Percentiles rank a stretch among this genome's conserved stretches.
Conservation (phyloP, 495 filamentous ascomycete species). For the Tirmania nivea region DNA sequence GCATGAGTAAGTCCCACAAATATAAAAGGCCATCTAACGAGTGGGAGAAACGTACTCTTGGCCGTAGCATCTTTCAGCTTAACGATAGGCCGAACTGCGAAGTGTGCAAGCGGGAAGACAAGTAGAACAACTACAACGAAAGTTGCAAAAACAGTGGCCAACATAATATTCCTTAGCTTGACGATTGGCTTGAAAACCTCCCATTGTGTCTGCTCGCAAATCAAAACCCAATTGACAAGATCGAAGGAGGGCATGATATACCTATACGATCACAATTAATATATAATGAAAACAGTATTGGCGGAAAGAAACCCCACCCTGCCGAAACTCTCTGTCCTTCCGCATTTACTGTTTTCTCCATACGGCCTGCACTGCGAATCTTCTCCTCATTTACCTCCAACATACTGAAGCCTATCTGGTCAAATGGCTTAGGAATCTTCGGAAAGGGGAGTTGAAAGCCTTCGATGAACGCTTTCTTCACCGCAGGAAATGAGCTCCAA, state of each 20-base stretch:
- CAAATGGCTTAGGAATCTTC: neutral
- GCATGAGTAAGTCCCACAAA: too few species aligned
- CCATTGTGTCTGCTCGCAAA: slow-evolving; percentile 50
- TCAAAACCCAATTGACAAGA: slow-evolving; percentile 56
- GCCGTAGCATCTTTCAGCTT: slow-evolving; percentile 55
- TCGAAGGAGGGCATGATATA: slow-evolving; percentile 8
- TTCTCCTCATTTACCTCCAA: slow-evolving; percentile 4
- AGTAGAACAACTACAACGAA: slow-evolving; percentile 44
- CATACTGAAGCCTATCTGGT: neutral
- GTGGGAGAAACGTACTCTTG: slow-evolving; percentile 34
- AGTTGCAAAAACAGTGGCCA: slow-evolving; percentile 70
- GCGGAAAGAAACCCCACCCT: slow-evolving; percentile 30
- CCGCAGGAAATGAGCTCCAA: neutral
- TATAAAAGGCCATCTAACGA: too few species aligned
- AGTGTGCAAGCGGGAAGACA: slow-evolving; percentile 55
- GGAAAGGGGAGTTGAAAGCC: neutral
- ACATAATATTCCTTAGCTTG: slow-evolving; percentile 49
- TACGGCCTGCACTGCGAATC: slow-evolving; percentile 15
- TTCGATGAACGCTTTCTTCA: neutral
- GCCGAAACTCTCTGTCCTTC: slow-evolving; percentile 30
- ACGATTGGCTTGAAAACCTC: slow-evolving; percentile 60
- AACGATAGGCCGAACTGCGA: slow-evolving; percentile 57
- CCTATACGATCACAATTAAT: neutral
- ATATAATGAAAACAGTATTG: slow-evolving; percentile 15
- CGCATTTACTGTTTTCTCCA: slow-evolving; percentile 31